Evolutionary conservation across 768 basidiomycete genomes (phyloP), one percentile per base, ranked within the genome.

Genomic region (Podaxis sp.): DNA sequence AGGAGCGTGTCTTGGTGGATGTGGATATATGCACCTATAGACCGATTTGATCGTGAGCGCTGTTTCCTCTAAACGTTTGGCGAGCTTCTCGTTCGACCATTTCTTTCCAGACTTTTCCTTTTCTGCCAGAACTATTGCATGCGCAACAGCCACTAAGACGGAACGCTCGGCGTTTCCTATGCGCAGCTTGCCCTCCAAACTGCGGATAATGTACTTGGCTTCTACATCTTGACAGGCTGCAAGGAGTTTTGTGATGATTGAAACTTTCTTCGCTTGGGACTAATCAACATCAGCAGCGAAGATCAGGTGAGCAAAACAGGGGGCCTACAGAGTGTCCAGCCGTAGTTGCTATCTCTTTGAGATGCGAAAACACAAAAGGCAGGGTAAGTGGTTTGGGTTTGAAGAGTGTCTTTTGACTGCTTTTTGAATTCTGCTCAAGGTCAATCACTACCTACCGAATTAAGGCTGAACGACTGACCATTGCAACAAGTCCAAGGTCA

Each of bases 81-180:
- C 77, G 18, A 98, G 76, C 69, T 89, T 85, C 50, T 96, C 94
- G 62, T 81, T 76, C 68, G 77, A 85, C 79, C 88, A 85, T 69
- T 85, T 87, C 77, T 92, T 94, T 50, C 78, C 79, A 13, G 81
- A 74, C 68, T 73, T 72, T 65, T 90, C 91, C 63, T 85, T 81
- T 70, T 93, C 90, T 21, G 89, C 90, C 32, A 96, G 78, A 27
- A 95, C 91, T 27, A 84, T 83, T 11, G 96, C 96, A 69, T 94
- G 93, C 0, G 96, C 92, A 40, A 99, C 77, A n/a, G 95, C 90
- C 37, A 96, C 90, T 48, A 98, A 78, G n/a, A 97, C 89, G 0
- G 95, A 95, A 57, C 93, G 88, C 71, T 98, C 97, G 5, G 97
- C 97, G 69, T 98, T 90, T 44, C 97, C 93, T 69, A 99, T 98